phyloP scores from a whole-genome alignment of 164 flowering plant species.

The Paratinospora sagittata region DNA sequence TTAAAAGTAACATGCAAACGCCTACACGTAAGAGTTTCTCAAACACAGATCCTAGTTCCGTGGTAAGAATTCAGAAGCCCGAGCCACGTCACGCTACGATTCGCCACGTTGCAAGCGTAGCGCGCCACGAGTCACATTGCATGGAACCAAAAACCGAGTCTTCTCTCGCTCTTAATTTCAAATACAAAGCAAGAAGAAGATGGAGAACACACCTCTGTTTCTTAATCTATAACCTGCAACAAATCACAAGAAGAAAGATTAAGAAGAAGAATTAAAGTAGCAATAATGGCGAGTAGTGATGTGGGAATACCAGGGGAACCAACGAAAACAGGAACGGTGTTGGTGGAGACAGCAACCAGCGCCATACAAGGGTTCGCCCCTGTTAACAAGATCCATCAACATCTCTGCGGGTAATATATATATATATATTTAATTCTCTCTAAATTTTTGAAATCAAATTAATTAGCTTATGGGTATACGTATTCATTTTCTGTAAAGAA shows the following conservation, averaged over 20 bases:
- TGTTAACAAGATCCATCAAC: conserved; percentile 79
- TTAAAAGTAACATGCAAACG: too few species aligned
- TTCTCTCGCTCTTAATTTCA: neutral
- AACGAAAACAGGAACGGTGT: conserved; percentile 42
- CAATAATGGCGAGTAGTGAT: conserved; percentile 26
- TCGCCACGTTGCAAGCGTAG: neutral
- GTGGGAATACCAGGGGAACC: conserved; percentile 61
- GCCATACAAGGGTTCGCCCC: conserved; percentile 68
- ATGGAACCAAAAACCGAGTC: neutral
- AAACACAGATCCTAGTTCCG: neutral
- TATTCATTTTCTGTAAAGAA: too few species aligned
- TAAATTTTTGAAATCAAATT: neutral
- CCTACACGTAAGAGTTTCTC: too few species aligned
- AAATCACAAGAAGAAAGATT: conserved; percentile 8
- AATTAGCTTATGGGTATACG: neutral
- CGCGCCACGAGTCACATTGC: neutral
- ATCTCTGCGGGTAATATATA: conserved; percentile 75
- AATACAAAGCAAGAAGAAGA: neutral
- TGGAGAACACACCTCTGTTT: too few species aligned
- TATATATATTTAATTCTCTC: neutral
- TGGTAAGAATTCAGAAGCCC: neutral
- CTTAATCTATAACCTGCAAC: too few species aligned
- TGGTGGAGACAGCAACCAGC: conserved; percentile 63
- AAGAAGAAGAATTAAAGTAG: too few species aligned
- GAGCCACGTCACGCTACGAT: neutral